Evolutionary conservation across 2,329 filamentous ascomycete genomes (phyloP), one percentile per base, ranked within the genome.

Genomic region (Cladophialophora bantiana): DNA sequence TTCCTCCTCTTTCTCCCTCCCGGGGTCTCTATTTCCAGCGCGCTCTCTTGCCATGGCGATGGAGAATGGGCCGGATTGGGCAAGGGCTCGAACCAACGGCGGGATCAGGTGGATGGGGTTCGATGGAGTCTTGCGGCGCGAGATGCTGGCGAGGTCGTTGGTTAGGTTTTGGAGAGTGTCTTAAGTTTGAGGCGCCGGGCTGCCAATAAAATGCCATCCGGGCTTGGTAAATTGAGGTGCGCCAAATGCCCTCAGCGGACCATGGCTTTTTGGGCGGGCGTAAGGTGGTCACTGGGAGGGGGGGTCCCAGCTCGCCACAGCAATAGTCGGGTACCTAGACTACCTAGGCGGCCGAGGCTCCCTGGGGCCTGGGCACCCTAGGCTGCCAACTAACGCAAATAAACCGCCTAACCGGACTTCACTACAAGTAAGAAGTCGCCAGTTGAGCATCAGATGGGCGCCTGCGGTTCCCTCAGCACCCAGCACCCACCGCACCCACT

Each of bases 111-210:
- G 20, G 40, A 50, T 48, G 40, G 60, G 53, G 45, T 59, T 40
- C 26, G 18, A 59, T 38, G 13, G 59, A 32, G 35, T 26, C 45
- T 50, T 56, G 40, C 31, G 45, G 64, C 57, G 42, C 45, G 45
- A 45, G 50, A 20, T 32, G 35, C 57, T 50, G 35, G 59, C 42
- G 12, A 35, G 15, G 52, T 59, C 59, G 68, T 70, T 70, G 65
- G 68, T 58, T 68, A 64, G 68, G 68, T 68, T 70, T 70, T 70
- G 66, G 65, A 13, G 32, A 38, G n/a, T 70, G 68, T 68, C 63
- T 70, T 70, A 63, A 68, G 55, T 60, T 57, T 58, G 56, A 13
- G 31, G 18, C 35, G 59, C 32, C 9, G 31, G 12, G 26, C 59
- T 34, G 40, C 59, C 59, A 61, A 61, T 61, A 20, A 53, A 38